Evolutionary conservation across 768 basidiomycete species (phyloP).

Genomic region (Hortiboletus campestris): DNA sequence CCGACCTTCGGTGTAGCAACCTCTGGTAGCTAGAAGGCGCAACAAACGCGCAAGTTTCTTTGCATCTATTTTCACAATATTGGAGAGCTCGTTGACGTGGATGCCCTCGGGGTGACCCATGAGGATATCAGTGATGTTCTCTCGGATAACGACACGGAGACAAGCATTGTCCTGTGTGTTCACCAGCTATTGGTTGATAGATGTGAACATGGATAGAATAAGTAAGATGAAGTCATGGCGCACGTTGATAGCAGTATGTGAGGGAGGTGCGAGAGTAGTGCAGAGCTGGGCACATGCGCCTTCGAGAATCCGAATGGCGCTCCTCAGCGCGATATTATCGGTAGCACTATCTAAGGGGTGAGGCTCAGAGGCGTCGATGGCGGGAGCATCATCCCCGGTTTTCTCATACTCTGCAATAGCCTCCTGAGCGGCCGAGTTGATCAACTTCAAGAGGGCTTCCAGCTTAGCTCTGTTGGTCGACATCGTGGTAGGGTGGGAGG

Average conservation of each 20-base stretch:
- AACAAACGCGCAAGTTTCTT: conserved; percentile 32
- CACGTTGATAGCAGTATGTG: conserved; percentile 23
- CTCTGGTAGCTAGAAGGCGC: conserved; percentile 29
- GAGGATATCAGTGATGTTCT: conserved; percentile 31
- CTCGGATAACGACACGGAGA: conserved; percentile 26
- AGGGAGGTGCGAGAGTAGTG: conserved; percentile 21
- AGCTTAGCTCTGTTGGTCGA: conserved; percentile 25
- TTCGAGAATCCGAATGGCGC: conserved; percentile 30
- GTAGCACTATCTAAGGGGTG: conserved; percentile 35
- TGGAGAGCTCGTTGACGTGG: conserved; percentile 30
- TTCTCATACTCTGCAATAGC: conserved; percentile 36
- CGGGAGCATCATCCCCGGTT: conserved; percentile 26
- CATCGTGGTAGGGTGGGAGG: conserved; percentile 3
- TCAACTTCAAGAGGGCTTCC: conserved; percentile 29
- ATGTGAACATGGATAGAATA: no score
- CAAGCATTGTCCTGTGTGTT: conserved; percentile 30
- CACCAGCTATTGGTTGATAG: conserved; percentile 16
- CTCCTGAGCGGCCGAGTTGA: conserved; percentile 30
- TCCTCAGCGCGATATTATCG: conserved; percentile 24
- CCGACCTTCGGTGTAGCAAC: conserved; percentile 34
- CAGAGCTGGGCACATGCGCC: conserved; percentile 38
- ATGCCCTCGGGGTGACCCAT: conserved; percentile 17
- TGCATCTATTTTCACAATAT: conserved; percentile 19
- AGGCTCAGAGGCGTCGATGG: conserved; percentile 33
- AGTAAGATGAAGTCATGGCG: no score